phyloP scores from a whole-genome alignment of 225 moss, liverwort and hornwort genomes.

The Physcomitrium patens region DNA sequence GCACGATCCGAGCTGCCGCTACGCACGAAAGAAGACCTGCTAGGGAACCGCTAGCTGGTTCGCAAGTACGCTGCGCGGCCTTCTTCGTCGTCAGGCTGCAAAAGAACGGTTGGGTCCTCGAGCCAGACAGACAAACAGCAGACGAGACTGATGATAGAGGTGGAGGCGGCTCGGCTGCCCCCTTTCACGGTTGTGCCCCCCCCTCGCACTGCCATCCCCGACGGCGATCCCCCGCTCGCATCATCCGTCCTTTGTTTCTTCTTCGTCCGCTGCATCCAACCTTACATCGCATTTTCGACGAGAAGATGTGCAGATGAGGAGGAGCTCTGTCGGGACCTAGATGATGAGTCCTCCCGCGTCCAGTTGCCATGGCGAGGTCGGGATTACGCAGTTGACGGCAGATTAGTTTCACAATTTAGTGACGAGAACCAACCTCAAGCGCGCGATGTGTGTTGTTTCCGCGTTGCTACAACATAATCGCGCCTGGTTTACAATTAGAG shows the following conservation, averaged over 20 bases:
- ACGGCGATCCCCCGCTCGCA: slow-evolving; percentile 11
- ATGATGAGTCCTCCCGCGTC: too few species aligned
- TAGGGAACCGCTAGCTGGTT: background rate
- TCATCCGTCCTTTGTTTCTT: background rate
- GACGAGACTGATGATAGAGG: slow-evolving; percentile 38
- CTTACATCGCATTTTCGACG: background rate
- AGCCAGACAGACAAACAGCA: background rate
- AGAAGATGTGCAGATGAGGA: background rate
- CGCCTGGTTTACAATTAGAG: too few species aligned
- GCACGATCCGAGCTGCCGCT: slow-evolving; percentile 19
- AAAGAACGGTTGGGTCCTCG: background rate
- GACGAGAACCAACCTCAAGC: too few species aligned
- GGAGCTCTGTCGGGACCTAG: too few species aligned
- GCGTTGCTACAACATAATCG: too few species aligned
- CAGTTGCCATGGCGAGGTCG: too few species aligned
- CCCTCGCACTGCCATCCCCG: background rate
- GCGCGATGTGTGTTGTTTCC: too few species aligned
- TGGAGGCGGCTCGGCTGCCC: slow-evolving; percentile 45
- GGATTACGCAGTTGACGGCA: too few species aligned
- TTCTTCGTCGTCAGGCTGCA: background rate
- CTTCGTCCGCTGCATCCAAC: background rate
- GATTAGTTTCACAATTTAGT: too few species aligned
- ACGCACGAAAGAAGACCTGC: background rate
- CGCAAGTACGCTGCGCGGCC: slow-evolving; percentile 4
- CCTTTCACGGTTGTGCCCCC: background rate